These are phyloP conservation scores for Mortierella alpina DNA, from an alignment of 192 early-diverging fungal species.

Conservation along the genomic window DNA sequence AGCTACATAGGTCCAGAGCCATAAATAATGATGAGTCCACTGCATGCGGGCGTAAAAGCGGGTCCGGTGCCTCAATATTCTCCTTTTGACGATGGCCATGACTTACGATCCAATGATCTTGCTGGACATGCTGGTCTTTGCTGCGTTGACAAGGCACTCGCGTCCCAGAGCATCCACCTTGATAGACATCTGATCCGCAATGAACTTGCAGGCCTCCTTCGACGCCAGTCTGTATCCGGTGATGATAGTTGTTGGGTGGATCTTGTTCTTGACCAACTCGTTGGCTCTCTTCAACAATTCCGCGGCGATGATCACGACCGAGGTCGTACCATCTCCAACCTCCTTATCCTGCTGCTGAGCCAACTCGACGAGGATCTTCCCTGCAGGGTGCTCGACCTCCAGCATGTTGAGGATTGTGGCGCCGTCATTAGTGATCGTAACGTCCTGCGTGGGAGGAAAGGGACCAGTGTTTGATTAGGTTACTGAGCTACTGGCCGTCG, in stretches of 20 bases:
- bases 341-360: slow-evolving; percentile 99
- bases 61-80: background rate
- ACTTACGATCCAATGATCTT: slow-evolving; percentile 97
- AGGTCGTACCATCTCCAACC: slow-evolving; percentile 99
- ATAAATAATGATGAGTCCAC: background rate
- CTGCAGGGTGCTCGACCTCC: slow-evolving; percentile 99
- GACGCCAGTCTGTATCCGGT: slow-evolving; percentile 96
- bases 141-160: slow-evolving; percentile 94
- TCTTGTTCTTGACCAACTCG: slow-evolving; percentile 98
- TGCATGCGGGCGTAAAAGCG: background rate
- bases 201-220: slow-evolving; percentile 98
- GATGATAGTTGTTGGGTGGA: slow-evolving; percentile 99
- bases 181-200: slow-evolving; percentile 94
- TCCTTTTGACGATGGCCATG: background rate
- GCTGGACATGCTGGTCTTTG: slow-evolving; percentile 97
- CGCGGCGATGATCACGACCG: slow-evolving; percentile 98
- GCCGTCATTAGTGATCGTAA: slow-evolving; percentile 99
- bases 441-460: slow-evolving; percentile 71
- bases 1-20: slow-evolving; percentile 54
- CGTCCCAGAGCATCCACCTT: slow-evolving; percentile 95
- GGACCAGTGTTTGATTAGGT: background rate
- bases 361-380: slow-evolving; percentile 95
- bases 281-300: slow-evolving; percentile 96
- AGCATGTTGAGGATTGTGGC: slow-evolving; percentile 97
- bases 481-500: background rate